phyloP scores from a whole-genome alignment of 2,329 filamentous ascomycete species.

The Penicillium griseofulvum region DNA sequence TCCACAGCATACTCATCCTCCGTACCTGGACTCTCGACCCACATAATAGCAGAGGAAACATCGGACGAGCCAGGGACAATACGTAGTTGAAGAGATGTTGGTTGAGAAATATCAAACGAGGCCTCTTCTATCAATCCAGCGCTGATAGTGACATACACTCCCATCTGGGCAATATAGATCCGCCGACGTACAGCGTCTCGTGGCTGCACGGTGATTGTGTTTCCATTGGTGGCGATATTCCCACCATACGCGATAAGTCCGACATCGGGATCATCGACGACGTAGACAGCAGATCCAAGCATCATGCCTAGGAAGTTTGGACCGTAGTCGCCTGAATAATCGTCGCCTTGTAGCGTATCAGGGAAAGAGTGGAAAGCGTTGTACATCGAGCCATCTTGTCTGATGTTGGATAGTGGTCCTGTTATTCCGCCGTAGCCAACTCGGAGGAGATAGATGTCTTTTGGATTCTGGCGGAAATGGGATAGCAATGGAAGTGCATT shows the following conservation, averaged over 20 bases:
- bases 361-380: slow-evolving; percentile 59
- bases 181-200: neutral
- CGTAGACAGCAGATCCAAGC: neutral
- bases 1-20: neutral
- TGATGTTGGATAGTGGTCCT: slow-evolving; percentile 48
- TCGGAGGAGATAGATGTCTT: neutral
- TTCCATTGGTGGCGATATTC: neutral
- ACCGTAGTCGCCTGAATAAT: slow-evolving; percentile 58
- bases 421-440: slow-evolving; percentile 45
- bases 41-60: neutral
- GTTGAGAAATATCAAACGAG: neutral
- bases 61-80: neutral
- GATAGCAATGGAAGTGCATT: slow-evolving; percentile 57
- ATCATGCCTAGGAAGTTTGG: slow-evolving; percentile 54
- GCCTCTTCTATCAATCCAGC: neutral
- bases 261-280: neutral
- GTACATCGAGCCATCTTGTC: slow-evolving; percentile 54
- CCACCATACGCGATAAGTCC: neutral
- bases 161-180: neutral
- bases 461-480: slow-evolving; percentile 44
- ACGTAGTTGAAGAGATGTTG: neutral
- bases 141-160: neutral
- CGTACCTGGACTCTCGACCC: neutral
- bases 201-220: neutral
- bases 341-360: slow-evolving; percentile 56